Percentiles rank a stretch among this genome's conserved stretches.
phyloP scores from a whole-genome alignment of 805 yeast genomes.

The Hanseniaspora mollemarum region DNA sequence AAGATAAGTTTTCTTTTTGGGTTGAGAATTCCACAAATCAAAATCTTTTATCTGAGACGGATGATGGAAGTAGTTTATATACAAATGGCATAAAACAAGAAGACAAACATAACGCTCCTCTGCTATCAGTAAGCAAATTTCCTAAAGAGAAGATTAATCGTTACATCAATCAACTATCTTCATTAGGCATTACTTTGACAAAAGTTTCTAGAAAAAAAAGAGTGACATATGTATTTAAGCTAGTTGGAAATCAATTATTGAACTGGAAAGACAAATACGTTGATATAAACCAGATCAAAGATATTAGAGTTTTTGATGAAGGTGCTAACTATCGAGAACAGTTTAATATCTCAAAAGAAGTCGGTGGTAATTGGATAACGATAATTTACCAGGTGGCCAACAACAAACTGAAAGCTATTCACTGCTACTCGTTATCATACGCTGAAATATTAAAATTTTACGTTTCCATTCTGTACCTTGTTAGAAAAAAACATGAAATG shows the following conservation, averaged over 20 bases:
- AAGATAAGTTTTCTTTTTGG: neutral
- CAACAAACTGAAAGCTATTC: constrained; percentile 63
- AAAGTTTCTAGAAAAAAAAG: constrained; percentile 28
- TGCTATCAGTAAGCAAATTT: neutral
- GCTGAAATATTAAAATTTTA: constrained; percentile 46
- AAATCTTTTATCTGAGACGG: neutral
- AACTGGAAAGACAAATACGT: constrained; percentile 27
- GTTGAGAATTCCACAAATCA: neutral
- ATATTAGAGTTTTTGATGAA: constrained; percentile 43
- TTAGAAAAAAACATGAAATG: constrained; percentile 46
- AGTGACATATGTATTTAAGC: constrained; percentile 21
- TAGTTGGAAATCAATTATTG: constrained; percentile 22
- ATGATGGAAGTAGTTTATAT: neutral
- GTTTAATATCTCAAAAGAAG: constrained; percentile 57
- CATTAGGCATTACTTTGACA: constrained; percentile 22
- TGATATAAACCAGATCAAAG: constrained; percentile 28
- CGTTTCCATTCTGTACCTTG: constrained; percentile 44
- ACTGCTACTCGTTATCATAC: constrained; percentile 52
- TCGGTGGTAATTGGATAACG: constrained; percentile 64
- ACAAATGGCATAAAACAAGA: neutral
- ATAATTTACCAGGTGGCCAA: constrained; percentile 56
- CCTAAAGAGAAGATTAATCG: neutral
- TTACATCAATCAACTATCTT: constrained; percentile 3
- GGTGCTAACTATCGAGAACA: constrained; percentile 83
- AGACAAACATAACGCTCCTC: neutral